phyloP scores from a whole-genome alignment of 371 early-diverging fungal species.

The Synchytrium microbalum region DNA sequence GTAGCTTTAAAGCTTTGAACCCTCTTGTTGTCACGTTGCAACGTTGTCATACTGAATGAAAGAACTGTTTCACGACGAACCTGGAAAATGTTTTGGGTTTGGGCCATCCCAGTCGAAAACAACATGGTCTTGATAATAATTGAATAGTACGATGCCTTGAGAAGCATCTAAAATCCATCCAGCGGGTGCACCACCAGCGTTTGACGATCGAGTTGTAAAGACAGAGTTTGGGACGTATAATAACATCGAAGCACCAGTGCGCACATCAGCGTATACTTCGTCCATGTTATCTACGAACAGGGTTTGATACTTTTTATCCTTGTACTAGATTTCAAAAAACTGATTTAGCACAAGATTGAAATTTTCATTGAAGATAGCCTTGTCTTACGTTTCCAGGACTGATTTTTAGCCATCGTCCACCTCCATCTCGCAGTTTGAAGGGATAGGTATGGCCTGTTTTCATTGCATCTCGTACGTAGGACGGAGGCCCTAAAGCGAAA shows the following conservation, averaged over 20 bases:
- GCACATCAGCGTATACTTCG: background rate
- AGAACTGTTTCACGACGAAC: too few species aligned
- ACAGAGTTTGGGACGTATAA: background rate
- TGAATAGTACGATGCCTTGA: too few species aligned
- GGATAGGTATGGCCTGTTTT: background rate
- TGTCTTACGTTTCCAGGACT: background rate
- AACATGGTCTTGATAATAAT: too few species aligned
- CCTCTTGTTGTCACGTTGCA: too few species aligned
- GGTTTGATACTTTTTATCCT: background rate
- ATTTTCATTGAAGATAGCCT: too few species aligned
- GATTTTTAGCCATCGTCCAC: background rate
- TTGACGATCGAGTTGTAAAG: background rate
- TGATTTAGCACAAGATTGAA: background rate
- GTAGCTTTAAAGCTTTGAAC: too few species aligned
- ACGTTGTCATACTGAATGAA: too few species aligned
- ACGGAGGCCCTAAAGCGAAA: background rate
- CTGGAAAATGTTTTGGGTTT: too few species aligned
- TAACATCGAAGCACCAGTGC: too few species aligned
- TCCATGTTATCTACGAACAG: background rate
- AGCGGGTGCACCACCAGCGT: background rate
- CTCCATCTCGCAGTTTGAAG: background rate
- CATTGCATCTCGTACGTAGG: background rate
- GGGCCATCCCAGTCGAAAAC: too few species aligned
- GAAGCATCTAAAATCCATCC: background rate
- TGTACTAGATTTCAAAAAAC: background rate